phyloP scores from a whole-genome alignment of 2,329 filamentous ascomycete species.

The Fusarium nematophilum region DNA sequence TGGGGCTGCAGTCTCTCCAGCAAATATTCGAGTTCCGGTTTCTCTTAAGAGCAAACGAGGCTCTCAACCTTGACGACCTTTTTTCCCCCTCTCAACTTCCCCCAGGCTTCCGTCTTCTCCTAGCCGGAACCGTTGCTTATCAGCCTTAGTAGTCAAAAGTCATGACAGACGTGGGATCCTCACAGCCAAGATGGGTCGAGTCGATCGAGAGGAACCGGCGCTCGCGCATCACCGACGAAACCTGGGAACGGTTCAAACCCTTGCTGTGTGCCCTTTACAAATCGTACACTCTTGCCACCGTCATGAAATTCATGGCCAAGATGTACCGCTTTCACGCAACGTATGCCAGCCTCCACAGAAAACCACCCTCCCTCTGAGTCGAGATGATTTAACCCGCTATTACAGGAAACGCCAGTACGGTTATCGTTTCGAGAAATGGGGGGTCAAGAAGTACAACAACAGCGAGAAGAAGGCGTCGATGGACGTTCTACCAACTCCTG shows the following conservation, averaged over 20 bases:
- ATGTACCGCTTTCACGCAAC: conserved; percentile 30
- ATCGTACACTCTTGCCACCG: conserved; percentile 33
- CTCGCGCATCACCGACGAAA: conserved; percentile 39
- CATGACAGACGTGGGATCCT: conserved; percentile 24
- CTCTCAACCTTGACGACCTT: background rate
- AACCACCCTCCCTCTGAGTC: background rate
- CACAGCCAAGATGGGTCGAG: conserved; percentile 13
- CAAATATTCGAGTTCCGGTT: conserved; percentile 4
- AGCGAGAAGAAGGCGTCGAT: conserved; percentile 27
- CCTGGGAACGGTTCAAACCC: conserved; percentile 36
- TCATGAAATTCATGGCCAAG: conserved; percentile 36
- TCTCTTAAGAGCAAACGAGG: background rate
- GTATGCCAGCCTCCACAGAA: conserved; percentile 15
- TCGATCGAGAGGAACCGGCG: conserved; percentile 22
- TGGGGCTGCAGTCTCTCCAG: conserved; percentile 8
- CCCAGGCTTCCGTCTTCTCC: background rate
- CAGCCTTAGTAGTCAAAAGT: background rate
- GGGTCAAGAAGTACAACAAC: conserved; percentile 42
- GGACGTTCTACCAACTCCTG: conserved; percentile 3
- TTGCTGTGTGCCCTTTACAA: conserved; percentile 36
- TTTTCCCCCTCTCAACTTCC: background rate
- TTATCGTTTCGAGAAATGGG: conserved; percentile 45
- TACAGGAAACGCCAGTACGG: conserved; percentile 47
- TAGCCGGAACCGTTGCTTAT: background rate
- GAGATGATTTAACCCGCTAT: background rate